phyloP scores from a whole-genome alignment of 2,329 filamentous ascomycete species.

The Aspergillus sp. region DNA sequence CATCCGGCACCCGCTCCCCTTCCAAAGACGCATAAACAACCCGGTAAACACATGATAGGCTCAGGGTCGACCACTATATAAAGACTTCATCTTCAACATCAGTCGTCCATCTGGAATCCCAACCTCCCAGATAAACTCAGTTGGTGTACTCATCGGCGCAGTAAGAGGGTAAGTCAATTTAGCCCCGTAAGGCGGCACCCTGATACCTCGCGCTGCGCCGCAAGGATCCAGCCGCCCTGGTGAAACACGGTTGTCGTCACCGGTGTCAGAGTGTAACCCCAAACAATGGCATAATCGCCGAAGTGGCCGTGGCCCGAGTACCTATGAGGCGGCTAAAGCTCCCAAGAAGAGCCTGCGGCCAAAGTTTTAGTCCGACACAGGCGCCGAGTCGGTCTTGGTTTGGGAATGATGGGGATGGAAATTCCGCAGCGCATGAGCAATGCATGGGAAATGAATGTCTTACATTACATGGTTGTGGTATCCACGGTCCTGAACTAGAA shows the following conservation, averaged over 20 bases:
- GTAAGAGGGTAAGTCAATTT: slow-evolving; percentile 1
- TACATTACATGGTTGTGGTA: slow-evolving; percentile 5
- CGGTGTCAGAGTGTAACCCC: not conserved
- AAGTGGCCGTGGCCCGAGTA: not conserved
- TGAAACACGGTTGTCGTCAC: not conserved
- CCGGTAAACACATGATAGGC: not conserved
- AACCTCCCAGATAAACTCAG: not conserved
- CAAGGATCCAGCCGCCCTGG: not conserved
- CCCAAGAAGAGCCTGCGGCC: not conserved
- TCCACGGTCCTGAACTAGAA: not conserved
- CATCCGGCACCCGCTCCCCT: not conserved
- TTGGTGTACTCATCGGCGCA: not conserved
- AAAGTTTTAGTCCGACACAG: not conserved
- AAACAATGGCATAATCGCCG: not conserved
- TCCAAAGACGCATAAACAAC: not conserved
- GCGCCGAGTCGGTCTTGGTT: not conserved
- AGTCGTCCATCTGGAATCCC: not conserved
- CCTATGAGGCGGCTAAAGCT: not conserved
- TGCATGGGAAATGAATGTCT: not conserved
- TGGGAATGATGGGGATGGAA: not conserved
- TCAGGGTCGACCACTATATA: not conserved
- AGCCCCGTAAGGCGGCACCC: not conserved
- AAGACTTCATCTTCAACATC: not conserved
- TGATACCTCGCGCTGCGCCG: not conserved
- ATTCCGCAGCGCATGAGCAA: too few species aligned